A percentile compares a stretch with the other conserved stretches of the same genome.
These are phyloP conservation scores for Citropsis articulata DNA, from an alignment of 345 rosid genomes.

Conservation along the genomic window DNA sequence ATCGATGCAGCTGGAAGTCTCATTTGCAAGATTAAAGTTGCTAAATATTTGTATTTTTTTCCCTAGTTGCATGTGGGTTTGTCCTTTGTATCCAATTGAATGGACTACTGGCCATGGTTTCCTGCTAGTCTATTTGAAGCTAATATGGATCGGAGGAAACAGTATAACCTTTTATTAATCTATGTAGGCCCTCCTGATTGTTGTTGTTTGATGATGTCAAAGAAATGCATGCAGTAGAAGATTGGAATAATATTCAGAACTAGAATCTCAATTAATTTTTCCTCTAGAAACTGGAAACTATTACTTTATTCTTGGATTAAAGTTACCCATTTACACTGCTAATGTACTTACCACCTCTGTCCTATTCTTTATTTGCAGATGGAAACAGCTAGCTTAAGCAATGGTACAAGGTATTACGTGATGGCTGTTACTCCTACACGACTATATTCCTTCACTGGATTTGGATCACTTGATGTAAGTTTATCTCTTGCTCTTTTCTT, in stretches of 20 bases:
- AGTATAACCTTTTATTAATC: neutral
- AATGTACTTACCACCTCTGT: neutral
- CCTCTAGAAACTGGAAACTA: conserved; percentile 4
- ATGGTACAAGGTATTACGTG: conserved; percentile 88
- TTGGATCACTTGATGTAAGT: conserved; percentile 87
- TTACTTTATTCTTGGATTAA: neutral
- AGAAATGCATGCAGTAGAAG: neutral
- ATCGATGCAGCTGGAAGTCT: neutral
- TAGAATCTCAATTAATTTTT: neutral
- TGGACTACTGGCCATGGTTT: neutral
- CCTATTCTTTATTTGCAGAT: conserved; percentile 46
- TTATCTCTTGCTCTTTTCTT: conserved; percentile 10
- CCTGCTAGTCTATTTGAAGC: conserved; percentile 5
- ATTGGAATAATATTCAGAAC: conserved; percentile 4
- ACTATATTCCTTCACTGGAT: conserved; percentile 92
- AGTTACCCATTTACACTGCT: neutral
- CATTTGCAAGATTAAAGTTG: neutral
- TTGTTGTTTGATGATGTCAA: conserved; percentile 1
- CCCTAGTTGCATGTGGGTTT: neutral
- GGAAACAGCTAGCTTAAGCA: conserved; percentile 77
- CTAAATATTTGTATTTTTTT: neutral
- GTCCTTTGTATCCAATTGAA: neutral
- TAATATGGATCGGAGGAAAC: neutral
- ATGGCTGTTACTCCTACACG: conserved; percentile 99
- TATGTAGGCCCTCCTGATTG: neutral